Base-by-base conservation (phyloP, 129 eudicot species). In the Artemisia argyi region DNA sequence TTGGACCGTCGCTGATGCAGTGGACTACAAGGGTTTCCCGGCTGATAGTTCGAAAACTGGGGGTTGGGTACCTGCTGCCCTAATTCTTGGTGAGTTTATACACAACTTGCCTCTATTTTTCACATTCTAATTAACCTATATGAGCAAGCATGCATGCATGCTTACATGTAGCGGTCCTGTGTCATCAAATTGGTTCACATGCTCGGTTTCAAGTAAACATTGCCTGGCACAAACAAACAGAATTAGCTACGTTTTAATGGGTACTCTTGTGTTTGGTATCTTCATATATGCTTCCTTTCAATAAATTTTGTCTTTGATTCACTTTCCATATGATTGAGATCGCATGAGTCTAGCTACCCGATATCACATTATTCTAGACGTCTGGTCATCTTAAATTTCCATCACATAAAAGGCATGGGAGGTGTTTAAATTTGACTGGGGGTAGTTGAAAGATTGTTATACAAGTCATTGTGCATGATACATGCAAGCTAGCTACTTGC, bases 31-130 rank as follows among this genome's bases (percentile, higher is more conserved):
- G 49, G 97, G 97, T 7, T 81, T 61, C 48, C 99, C 97, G 3
- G 99, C 97, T 53, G 88, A 90, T 63, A 83, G 83, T 73, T 64
- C 88, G 11, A 95, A 83, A 83, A 90, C 99, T 1, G 99, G 99
- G 46, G 97, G 99, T 76, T 95, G 99, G 99, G 82, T 86, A 4
- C 84, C 96, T 35, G 97, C 97, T 80, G 96, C 99, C 54, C 83
- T 88, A 47, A 86, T 95, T 68, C 80, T 95, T 84, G 99, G 99
- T 90, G 54, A 69, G 86, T n/a, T 57, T 56, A 66, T 55, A 20
- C 51, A 24, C 11, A n/a, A 62, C 48, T 52, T 39, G 10, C 71
- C 53, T 71, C 61, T 17, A 0, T 24, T 24, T 58, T 14, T 26
- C 16, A 11, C 46, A 65, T 69, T 30, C 5, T 30, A n/a, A n/a